phyloP scores from a whole-genome alignment of 805 yeast species.

The Sugiyamaella lignohabitans region DNA sequence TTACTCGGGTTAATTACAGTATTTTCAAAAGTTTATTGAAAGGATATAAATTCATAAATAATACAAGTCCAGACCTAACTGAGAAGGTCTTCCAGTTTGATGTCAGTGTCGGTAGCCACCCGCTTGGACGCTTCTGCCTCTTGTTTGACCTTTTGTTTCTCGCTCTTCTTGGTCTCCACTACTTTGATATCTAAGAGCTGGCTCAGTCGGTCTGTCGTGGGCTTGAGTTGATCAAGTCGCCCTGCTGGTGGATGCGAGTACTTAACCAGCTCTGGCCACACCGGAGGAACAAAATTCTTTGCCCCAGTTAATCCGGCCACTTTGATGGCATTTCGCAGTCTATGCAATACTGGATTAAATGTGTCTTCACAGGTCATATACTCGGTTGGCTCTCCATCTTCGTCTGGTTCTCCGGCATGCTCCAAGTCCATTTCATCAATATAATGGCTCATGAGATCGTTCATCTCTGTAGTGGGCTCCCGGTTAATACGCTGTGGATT shows the following conservation, averaged over 20 bases:
- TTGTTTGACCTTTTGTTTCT: constrained; percentile 1
- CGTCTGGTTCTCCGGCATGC: constrained; percentile 16
- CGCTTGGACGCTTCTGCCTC: not conserved
- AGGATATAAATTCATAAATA: no score
- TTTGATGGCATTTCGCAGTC: constrained; percentile 21
- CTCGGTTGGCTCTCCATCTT: constrained; percentile 16
- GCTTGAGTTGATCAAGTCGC: constrained; percentile 13
- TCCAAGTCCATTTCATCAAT: constrained; percentile 43
- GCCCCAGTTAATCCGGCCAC: constrained; percentile 32
- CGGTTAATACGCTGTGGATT: constrained; percentile 29
- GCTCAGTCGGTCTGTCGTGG: constrained; percentile 11
- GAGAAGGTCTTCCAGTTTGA: no score
- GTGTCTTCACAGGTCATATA: constrained; percentile 28
- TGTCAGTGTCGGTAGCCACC: not conserved
- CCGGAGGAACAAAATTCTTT: constrained; percentile 29
- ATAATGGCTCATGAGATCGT: constrained; percentile 38
- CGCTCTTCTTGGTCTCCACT: constrained; percentile 10
- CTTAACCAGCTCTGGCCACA: constrained; percentile 23
- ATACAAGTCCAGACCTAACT: no score
- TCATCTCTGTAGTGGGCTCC: constrained; percentile 31
- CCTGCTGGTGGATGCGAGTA: constrained; percentile 20
- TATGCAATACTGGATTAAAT: constrained; percentile 26
- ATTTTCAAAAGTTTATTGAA: no score
- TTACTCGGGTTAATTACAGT: no score
- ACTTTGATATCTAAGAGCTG: constrained; percentile 18